Percentiles rank a stretch among this genome's conserved stretches.
These are phyloP conservation scores for Trichoderma sp. DNA, from an alignment of 2,329 filamentous ascomycete genomes.

Conservation along the genomic window DNA sequence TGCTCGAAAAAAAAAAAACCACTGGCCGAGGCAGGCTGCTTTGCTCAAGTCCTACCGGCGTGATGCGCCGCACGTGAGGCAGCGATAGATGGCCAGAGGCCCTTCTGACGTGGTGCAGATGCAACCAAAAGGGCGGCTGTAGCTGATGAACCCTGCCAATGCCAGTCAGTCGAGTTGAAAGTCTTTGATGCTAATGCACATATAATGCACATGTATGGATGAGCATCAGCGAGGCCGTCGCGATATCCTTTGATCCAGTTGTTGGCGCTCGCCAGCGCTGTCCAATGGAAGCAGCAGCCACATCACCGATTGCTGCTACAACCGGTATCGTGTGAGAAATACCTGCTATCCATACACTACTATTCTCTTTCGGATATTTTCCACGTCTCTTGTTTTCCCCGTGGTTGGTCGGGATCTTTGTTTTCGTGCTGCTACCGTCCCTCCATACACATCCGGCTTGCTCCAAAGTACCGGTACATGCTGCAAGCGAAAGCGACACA, in stretches of 20 bases:
- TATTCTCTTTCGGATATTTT: neutral
- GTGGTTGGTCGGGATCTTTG: neutral
- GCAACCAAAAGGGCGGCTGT: constrained; percentile 8
- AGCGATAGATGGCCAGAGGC: neutral
- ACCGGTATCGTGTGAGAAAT: neutral
- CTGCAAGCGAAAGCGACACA: neutral
- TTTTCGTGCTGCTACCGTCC: neutral
- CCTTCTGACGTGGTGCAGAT: constrained; percentile 17
- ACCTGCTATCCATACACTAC: neutral
- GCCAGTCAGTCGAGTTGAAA: neutral
- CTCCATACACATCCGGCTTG: neutral
- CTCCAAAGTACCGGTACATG: neutral
- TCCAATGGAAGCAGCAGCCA: neutral
- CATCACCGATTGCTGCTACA: neutral
- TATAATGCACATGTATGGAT: neutral
- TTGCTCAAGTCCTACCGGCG: neutral
- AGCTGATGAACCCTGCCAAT: constrained; percentile 14
- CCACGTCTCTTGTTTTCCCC: neutral
- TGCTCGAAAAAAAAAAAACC: neutral
- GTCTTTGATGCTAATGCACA: neutral
- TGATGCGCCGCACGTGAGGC: constrained; percentile 19
- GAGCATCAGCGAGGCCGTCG: constrained; percentile 4
- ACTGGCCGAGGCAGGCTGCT: constrained; percentile 1
- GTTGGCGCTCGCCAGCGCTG: neutral
- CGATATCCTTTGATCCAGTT: neutral